These are phyloP conservation scores for Penicillium sclerotigenum DNA, from an alignment of 2,329 filamentous ascomycete genomes.

Conservation along the genomic window DNA sequence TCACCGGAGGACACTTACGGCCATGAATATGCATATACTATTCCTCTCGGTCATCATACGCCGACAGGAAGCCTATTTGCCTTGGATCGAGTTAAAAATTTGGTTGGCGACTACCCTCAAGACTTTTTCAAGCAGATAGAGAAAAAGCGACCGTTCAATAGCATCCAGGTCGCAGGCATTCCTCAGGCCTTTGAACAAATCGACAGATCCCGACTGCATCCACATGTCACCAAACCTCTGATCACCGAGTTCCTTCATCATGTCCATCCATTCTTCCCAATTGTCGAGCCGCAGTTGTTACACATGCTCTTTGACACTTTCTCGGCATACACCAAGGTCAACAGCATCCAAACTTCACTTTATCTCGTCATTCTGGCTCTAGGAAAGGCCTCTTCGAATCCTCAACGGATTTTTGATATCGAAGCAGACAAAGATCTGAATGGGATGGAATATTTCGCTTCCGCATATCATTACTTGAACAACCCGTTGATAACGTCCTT, in stretches of 20 bases:
- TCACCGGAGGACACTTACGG: not conserved
- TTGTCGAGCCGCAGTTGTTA: conserved; percentile 10
- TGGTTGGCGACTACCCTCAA: conserved; percentile 18
- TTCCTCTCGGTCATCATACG: conserved; percentile 13
- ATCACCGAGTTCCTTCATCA: conserved; percentile 12
- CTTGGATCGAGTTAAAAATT: conserved; percentile 12
- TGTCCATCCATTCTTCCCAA: conserved; percentile 16
- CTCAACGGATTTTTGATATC: conserved; percentile 7
- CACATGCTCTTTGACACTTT: conserved; percentile 11
- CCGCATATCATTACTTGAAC: conserved; percentile 12
- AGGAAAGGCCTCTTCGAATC: conserved; percentile 12
- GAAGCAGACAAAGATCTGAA: conserved; percentile 5
- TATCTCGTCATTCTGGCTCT: conserved; percentile 15
- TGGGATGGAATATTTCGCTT: conserved; percentile 17
- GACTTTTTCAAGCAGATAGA: conserved; percentile 17
- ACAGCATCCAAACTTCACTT: conserved; percentile 9
- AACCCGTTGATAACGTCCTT: conserved; percentile 2
- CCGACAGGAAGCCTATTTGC: conserved; percentile 15
- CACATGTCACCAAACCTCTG: conserved; percentile 6
- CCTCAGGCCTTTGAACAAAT: conserved; percentile 3
- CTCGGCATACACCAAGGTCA: conserved; percentile 2
- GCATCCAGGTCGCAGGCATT: not conserved
- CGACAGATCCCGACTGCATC: not conserved
- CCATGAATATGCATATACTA: conserved; percentile 9
- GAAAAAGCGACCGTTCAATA: conserved; percentile 9